These are phyloP conservation scores for Botrytis medusae DNA, from an alignment of 2,329 filamentous ascomycete genomes.

Conservation along the genomic window DNA sequence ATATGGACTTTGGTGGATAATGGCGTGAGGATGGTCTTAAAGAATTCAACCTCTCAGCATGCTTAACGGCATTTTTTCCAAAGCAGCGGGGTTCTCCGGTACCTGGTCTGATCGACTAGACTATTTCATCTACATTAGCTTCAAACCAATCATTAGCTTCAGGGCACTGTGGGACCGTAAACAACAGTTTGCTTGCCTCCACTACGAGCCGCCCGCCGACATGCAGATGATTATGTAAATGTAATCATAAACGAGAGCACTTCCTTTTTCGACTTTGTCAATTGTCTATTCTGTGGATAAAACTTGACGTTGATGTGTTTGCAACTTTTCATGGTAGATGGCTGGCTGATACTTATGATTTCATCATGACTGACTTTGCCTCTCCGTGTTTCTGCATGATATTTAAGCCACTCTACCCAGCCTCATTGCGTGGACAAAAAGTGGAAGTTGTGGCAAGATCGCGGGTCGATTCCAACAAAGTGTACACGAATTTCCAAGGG, in stretches of 20 bases:
- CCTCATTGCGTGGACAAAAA: constrained; percentile 4
- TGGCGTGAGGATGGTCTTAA: background rate
- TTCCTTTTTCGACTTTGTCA: background rate
- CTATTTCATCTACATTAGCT: background rate
- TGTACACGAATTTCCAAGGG: background rate
- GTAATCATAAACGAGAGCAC: background rate
- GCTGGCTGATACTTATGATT: background rate
- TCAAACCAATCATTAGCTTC: constrained; percentile 4
- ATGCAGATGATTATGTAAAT: background rate
- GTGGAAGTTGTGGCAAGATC: background rate
- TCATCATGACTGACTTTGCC: background rate
- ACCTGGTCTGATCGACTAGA: background rate
- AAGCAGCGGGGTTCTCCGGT: background rate
- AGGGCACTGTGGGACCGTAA: background rate
- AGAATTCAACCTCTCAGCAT: constrained; percentile 5
- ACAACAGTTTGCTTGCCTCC: constrained; percentile 2
- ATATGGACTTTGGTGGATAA: constrained; percentile 3
- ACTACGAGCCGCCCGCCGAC: background rate
- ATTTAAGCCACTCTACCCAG: background rate
- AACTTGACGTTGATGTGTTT: background rate
- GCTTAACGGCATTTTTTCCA: background rate
- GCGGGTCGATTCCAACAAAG: background rate
- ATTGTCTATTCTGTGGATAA: background rate
- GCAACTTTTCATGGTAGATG: background rate
- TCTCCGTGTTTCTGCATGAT: background rate